Base-by-base conservation (phyloP, 352 stramenopile genomes). In the Globisporangium takayamanum region DNA sequence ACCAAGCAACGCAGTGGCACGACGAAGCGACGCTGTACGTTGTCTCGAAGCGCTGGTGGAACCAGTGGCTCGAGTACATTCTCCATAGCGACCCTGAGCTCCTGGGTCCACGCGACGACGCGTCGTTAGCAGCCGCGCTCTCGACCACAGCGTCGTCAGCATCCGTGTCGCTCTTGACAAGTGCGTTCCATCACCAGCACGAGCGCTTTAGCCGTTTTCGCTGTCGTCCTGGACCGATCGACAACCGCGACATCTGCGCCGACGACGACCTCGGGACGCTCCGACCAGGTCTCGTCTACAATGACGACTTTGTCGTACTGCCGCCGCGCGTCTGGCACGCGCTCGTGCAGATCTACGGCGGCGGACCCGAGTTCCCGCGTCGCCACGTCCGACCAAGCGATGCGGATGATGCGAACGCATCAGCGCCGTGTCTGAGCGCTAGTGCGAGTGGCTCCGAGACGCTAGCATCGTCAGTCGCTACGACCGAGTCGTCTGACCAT, bases 31-130 rank as follows among this genome's bases (percentile, higher is more conserved):
- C 60, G 7, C 72, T 62, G 8, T 92, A 79, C 55, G 60, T 88
- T 0, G 63, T 89, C 5, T 68, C 73, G 25, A 73, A 58, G 53
- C 33, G 37, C 16, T 92, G 82, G 82, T 92, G 79, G 82, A 58
- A 44, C 10, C 72, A 76, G 44, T 92, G 82, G 79, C 55, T 61
- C n/a, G 55, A 53, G 41, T 81, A 80, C 58, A 66, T 66, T 15
- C 20, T 61, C 26, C 42, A 58, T n/a, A 61, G 55, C 41, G 53
- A 60, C 16, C 28, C 44, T 3, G 12, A 60, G 53, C 8, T 67
- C n/a, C 37, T 50, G 7, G 37, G 48, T 26, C 42, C 26, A 15
- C 22, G 50, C 5, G 50, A 55, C 50, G 50, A 55, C 50, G 50
- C 50, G 18, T 42, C 50, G 28, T 7, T 55, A 5, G 50, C 39